Base-by-base conservation (phyloP, 2,329 filamentous ascomycete genomes). In the Apiospora malaysiana region DNA sequence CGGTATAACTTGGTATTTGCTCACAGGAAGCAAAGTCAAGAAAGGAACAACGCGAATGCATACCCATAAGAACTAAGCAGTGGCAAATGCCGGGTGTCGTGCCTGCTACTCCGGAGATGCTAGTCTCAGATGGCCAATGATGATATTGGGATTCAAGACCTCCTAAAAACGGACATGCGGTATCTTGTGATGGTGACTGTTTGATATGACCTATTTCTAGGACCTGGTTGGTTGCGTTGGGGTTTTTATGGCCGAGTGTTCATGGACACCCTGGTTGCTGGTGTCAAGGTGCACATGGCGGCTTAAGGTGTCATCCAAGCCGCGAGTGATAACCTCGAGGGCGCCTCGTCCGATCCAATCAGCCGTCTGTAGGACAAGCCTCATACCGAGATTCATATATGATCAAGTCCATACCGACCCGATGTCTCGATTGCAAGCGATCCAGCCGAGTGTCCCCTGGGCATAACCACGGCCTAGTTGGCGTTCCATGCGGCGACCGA, bases 261-360 rank as follows among this genome's bases (percentile, higher is more conserved):
- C 40, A 45, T 46, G 65, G 65, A 18, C 27, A 63, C 65, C 40
- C 43, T 46, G 16, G 65, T 12, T 67, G 65, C 40, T 42, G 65
- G n/a, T 67, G 65, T 46, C 40, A 67, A 67, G 65, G 65, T 67
- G 65, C 65, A 63, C 65, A 67, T 67, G 40, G 40, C 65, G 43
- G 40, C 65, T 46, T 42, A 67, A 46, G 40, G 40, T 45, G 65
- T 27, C 65, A 37, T 67, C 65, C n/a, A 46, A 27, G 65, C 65
- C 27, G 45, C n/a, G 40, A 46, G 25, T 45, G 40, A 27, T 46
- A 32, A 67, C 65, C 65, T 45, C 65, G 65, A 59, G 27, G 51
- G 51, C 51, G 16, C 27, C 51, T 59, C 51, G 51, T 37, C 51
- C 4, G 51, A n/a, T 37, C 51, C 51, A 59, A 59, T 37, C 51